A percentile compares a stretch with the other conserved stretches of the same genome.
Conservation (phyloP, 345 rosid species). For the Dipteronia dyeriana region DNA sequence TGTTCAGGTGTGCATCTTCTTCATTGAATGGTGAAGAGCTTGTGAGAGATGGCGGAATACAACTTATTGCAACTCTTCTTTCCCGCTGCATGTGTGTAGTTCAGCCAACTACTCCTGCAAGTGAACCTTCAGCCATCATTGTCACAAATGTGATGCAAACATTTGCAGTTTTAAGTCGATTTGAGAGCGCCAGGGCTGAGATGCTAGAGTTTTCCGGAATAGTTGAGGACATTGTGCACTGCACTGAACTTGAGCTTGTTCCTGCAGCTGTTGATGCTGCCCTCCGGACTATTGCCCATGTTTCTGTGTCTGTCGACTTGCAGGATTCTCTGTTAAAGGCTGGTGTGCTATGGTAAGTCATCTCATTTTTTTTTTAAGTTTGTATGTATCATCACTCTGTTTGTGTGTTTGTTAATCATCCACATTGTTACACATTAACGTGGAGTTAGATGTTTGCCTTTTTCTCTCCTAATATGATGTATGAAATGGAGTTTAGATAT, state of each 20-base stretch:
- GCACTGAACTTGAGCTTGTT: constrained; percentile 89
- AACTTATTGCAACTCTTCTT: constrained; percentile 84
- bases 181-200: constrained; percentile 86
- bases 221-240: constrained; percentile 89
- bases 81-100: constrained; percentile 94
- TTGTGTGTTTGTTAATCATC: constrained; percentile 1
- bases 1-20: constrained; percentile 86
- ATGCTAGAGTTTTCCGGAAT: constrained; percentile 72
- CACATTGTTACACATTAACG: neutral
- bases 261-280: constrained; percentile 96
- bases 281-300: constrained; percentile 76
- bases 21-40: constrained; percentile 98
- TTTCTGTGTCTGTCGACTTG: constrained; percentile 82
- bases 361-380: neutral
- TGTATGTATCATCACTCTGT: neutral
- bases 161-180: constrained; percentile 81
- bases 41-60: constrained; percentile 95
- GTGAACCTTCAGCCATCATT: constrained; percentile 88
- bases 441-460: neutral
- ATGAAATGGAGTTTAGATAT: neutral
- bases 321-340: constrained; percentile 85
- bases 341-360: constrained; percentile 86
- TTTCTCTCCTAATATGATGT: neutral
- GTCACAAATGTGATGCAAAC: constrained; percentile 92
- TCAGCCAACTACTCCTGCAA: constrained; percentile 91